Percentiles rank a stretch among this genome's conserved stretches.
Conservation (phyloP, 345 rosid species). For the Rhodomyrtus tomentosa region DNA sequence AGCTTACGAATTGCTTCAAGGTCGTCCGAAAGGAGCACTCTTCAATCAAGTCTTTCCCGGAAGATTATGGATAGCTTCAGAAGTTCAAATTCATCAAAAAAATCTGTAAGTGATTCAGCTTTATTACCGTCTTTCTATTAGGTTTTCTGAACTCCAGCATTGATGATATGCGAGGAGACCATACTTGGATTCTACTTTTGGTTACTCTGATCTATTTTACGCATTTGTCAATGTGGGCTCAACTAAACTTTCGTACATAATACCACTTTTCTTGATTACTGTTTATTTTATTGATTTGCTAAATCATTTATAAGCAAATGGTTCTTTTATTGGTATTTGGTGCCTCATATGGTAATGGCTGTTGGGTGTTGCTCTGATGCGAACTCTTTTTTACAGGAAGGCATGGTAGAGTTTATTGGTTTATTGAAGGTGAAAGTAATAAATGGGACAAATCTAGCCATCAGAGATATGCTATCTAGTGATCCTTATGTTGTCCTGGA, state of each 20-base stretch:
- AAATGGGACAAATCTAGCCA: conserved; percentile 67
- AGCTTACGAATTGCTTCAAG: conserved; percentile 69
- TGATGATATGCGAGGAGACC: not conserved
- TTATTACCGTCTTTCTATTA: not conserved
- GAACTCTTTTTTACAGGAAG: conserved; percentile 43
- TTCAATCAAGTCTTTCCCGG: conserved; percentile 43
- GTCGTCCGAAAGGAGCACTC: conserved; percentile 26
- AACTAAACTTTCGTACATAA: not conserved
- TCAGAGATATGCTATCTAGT: conserved; percentile 92
- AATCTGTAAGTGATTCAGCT: conserved; percentile 22
- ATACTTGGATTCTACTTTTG: not conserved
- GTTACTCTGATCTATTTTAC: not conserved
- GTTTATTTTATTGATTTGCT: not conserved
- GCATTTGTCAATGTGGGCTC: not conserved
- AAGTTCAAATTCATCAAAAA: conserved; percentile 31
- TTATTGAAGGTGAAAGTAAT: conserved; percentile 59
- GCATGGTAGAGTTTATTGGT: conserved; percentile 86
- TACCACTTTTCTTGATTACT: not conserved
- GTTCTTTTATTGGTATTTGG: not conserved
- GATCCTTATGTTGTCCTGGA: conserved; percentile 82
- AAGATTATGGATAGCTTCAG: conserved; percentile 62
- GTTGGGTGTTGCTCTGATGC: not conserved
- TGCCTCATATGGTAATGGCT: not conserved
- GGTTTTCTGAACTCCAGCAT: not conserved
- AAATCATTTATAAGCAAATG: not conserved